Conservation (phyloP, 179 eudicot genomes). For the Patellifolia procumbens region DNA sequence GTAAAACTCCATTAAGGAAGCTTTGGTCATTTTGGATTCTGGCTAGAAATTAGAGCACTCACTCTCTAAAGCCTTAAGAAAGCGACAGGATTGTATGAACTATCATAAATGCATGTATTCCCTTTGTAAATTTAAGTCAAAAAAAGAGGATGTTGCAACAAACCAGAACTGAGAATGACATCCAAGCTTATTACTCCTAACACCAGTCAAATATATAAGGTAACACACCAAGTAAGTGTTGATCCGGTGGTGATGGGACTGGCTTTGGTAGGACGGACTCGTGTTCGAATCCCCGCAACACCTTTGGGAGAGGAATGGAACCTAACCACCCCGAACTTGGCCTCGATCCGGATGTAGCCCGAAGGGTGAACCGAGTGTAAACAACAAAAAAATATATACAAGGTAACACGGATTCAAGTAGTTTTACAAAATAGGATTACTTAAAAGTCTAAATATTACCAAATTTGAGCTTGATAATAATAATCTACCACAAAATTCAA, state of each 20-base stretch:
- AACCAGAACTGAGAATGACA: slow-evolving; percentile 19
- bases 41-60: slow-evolving; percentile 3
- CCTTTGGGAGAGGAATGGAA: too few relatives aligned
- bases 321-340: too few relatives aligned
- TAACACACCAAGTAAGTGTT: too few relatives aligned
- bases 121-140: slow-evolving; percentile 28
- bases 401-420: too few relatives aligned
- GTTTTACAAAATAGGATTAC: slow-evolving; percentile 12
- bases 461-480: background rate
- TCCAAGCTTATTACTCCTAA: slow-evolving; percentile 18
- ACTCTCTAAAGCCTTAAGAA: slow-evolving; percentile 20
- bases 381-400: too few relatives aligned
- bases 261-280: too few relatives aligned
- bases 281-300: too few relatives aligned
- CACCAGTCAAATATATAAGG: slow-evolving; percentile 7
- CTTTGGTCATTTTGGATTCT: slow-evolving; percentile 1
- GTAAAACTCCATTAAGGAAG: background rate
- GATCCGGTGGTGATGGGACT: too few relatives aligned
- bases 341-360: too few relatives aligned
- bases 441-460: background rate
- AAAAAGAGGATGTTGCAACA: slow-evolving; percentile 22
- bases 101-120: slow-evolving; percentile 19
- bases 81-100: slow-evolving; percentile 34
- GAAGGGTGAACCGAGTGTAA: too few relatives aligned
- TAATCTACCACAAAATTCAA: background rate